phyloP scores from a whole-genome alignment of 495 filamentous ascomycete genomes.

The Apodospora peruviana region DNA sequence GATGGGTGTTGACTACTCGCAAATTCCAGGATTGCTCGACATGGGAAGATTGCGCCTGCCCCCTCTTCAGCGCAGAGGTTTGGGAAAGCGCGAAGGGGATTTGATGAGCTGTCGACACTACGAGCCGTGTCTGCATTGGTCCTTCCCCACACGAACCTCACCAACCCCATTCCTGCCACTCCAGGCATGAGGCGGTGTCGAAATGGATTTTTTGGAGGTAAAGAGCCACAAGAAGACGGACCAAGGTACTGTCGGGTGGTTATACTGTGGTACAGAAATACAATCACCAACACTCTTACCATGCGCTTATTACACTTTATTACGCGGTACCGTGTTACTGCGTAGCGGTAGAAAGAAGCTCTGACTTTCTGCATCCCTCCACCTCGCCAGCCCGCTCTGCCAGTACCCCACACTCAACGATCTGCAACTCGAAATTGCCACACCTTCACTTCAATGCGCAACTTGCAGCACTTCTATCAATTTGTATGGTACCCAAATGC shows the following conservation, averaged over 20 bases:
- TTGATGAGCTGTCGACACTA: constrained; percentile 17
- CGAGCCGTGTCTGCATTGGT: constrained; percentile 23
- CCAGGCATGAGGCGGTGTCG: background rate
- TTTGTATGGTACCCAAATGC: background rate
- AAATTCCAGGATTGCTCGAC: background rate
- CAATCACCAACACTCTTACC: no score
- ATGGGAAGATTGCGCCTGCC: background rate
- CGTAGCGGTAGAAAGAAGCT: no score
- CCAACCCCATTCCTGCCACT: constrained; percentile 4
- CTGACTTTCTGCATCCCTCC: no score
- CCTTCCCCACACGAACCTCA: constrained; percentile 5
- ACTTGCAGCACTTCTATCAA: constrained; percentile 1
- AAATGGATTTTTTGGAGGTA: background rate
- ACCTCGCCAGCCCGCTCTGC: background rate
- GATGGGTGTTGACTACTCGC: background rate
- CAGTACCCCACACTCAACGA: constrained; percentile 13
- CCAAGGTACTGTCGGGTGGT: no score
- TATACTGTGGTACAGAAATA: no score
- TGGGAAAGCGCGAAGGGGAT: background rate
- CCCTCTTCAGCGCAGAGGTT: background rate
- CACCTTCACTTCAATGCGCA: constrained; percentile 8
- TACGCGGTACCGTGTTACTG: no score
- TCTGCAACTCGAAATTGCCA: constrained; percentile 16
- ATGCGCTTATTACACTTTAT: no score
- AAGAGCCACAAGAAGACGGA: no score